These are phyloP conservation scores for Arctium minus DNA, from an alignment of 129 eudicot genomes.

Conservation along the genomic window DNA sequence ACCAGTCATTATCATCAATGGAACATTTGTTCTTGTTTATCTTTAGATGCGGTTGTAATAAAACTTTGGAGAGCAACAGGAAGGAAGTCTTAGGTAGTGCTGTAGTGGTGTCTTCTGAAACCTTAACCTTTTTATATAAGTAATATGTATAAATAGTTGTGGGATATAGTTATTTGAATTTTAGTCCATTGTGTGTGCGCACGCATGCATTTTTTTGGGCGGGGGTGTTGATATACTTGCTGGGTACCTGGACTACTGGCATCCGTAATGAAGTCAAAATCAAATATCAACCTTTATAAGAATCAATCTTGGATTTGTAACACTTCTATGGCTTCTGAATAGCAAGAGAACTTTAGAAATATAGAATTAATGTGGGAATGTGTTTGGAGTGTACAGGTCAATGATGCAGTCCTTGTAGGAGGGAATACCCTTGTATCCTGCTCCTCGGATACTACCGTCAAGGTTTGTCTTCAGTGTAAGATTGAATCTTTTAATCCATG, in stretches of 20 bases:
- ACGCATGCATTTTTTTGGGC: not conserved
- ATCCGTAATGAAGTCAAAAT: not conserved
- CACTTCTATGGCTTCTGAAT: not conserved
- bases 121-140: not conserved
- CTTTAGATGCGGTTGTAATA: not conserved
- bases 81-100: not conserved
- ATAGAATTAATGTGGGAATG: not conserved
- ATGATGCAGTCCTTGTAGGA: constrained; percentile 87
- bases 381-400: constrained; percentile 54
- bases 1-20: not conserved
- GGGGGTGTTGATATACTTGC: not conserved
- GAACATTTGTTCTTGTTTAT: not conserved
- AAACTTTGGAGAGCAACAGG: not conserved
- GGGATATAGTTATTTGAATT: not conserved
- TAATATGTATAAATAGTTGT: not conserved
- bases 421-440: constrained; percentile 85
- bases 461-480: constrained; percentile 51
- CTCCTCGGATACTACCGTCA: constrained; percentile 93
- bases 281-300: not conserved
- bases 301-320: not conserved
- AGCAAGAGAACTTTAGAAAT: not conserved
- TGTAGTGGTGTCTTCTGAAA: not conserved
- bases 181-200: not conserved
- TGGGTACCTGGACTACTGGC: not conserved
- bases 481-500: constrained; percentile 2